Base-by-base conservation (phyloP, 768 basidiomycete species). In the Collybia mongolica region DNA sequence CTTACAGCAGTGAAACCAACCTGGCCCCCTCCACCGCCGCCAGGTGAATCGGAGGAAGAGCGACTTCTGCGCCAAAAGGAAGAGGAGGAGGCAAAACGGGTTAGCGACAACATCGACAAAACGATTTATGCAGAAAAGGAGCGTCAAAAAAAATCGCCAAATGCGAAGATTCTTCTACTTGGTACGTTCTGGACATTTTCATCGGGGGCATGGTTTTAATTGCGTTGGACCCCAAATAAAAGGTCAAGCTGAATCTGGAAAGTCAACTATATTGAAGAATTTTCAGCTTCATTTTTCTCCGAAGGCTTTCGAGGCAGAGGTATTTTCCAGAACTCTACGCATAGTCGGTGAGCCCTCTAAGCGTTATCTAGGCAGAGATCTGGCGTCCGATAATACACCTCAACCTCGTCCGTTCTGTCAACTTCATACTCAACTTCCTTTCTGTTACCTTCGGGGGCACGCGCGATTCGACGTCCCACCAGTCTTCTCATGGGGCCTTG, bases 201-300 rank as follows among this genome's bases (percentile, higher is more conserved):
- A 46, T 19, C 36, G 19, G 23, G 5, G 18, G 17, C 5, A 9
- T 32, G n/a, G 12, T 35, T 35, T 17, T 12, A 38, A n/a, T 29
- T 38, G 11, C 23, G 44, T 35, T 28, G 28, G 35, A 17, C 18
- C 6, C n/a, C 39, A 5, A 22, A 36, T 43, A 37, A 44, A 42
- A 84, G 83, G 84, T 42, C 84, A 84, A 63, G 80, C 83, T 26
- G 83, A 85, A 66, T 81, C 82, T 5, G 84, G 84, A 24, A 86
- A 86, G 61, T 83, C 82, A 0, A 85, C 84, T 0, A 72, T 83
- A 23, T 65, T 86, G 39, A 85, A 85, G 68, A 83, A 83, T 60
- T 82, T 85, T 54, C 81, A 85, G 57, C 70, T 85, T 24, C 71
- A 77, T 39, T 83, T 81, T 53, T 74, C 81, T 6, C 84, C 84